phyloP scores from a whole-genome alignment of 495 filamentous ascomycete species.

The Penicillium lagena region DNA sequence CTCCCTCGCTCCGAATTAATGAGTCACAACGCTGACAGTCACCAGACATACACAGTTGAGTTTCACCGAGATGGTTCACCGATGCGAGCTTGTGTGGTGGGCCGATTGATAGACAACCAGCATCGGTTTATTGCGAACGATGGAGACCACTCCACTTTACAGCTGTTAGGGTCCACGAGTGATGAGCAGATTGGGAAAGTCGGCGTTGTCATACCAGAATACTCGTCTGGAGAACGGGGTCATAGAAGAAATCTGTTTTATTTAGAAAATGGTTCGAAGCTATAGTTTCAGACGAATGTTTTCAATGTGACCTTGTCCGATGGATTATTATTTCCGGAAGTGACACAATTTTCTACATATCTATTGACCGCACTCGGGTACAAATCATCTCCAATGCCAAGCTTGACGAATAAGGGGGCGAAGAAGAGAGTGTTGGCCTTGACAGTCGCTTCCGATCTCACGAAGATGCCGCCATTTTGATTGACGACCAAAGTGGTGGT shows the following conservation, averaged over 20 bases:
- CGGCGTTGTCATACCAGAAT: conserved; percentile 1
- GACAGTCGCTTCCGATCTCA: too few relatives aligned
- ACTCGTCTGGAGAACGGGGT: background rate
- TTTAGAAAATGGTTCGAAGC: background rate
- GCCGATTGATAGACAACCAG: conserved; percentile 32
- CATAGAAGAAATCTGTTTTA: conserved; percentile 7
- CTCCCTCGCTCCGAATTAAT: background rate
- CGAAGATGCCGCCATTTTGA: too few relatives aligned
- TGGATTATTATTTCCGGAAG: too few relatives aligned
- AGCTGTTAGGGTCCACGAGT: background rate
- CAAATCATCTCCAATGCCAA: too few relatives aligned
- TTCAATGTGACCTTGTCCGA: too few relatives aligned
- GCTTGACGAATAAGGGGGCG: too few relatives aligned
- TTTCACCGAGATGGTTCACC: conserved; percentile 42
- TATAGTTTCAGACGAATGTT: background rate
- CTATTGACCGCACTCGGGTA: too few relatives aligned
- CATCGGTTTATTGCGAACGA: conserved; percentile 47
- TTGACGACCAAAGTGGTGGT: too few relatives aligned
- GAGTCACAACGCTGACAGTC: background rate
- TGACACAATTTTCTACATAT: too few relatives aligned
- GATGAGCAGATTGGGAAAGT: conserved; percentile 4
- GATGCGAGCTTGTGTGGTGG: conserved; percentile 37
- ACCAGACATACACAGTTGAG: conserved; percentile 50
- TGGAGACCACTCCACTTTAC: conserved; percentile 21
- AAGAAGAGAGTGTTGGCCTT: too few relatives aligned